Percentiles rank a stretch among this genome's conserved stretches.
These are phyloP conservation scores for Rhodotorula glutinis DNA, from an alignment of 1,284 basidiomycete species.

Conservation along the genomic window DNA sequence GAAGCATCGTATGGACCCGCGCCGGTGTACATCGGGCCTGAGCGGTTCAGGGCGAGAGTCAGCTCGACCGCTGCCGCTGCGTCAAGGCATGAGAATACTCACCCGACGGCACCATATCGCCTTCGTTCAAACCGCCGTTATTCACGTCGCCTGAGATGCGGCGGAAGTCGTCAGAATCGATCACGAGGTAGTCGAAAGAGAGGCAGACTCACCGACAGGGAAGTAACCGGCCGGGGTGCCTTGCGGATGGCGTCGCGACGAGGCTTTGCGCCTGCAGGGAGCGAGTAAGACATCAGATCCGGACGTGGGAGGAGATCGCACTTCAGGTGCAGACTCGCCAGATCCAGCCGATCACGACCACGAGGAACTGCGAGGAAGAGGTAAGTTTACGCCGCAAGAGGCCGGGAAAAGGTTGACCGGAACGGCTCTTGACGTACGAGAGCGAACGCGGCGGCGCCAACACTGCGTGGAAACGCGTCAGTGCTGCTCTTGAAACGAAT, in stretches of 20 bases:
- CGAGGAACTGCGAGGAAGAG: conserved; percentile 9
- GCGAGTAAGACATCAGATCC: no score
- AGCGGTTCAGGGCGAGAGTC: not conserved
- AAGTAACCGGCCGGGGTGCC: not conserved
- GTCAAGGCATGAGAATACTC: not conserved
- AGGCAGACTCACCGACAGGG: not conserved
- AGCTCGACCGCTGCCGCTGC: no score
- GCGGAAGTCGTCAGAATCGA: fast-evolving
- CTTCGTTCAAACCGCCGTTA: not conserved
- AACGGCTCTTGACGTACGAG: conserved; percentile 1
- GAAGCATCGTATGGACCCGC: not conserved
- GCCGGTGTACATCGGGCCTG: conserved; percentile 8
- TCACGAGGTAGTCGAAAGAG: fast-evolving
- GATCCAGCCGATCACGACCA: conserved; percentile 23
- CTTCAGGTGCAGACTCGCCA: not conserved
- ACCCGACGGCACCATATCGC: conserved; percentile 7
- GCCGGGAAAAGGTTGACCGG: no score
- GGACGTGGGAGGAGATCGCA: not conserved
- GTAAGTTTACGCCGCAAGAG: not conserved
- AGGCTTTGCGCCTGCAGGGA: conserved; percentile 4
- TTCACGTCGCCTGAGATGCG: not conserved
- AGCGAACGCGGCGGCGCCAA: not conserved
- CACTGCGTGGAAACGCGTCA: not conserved
- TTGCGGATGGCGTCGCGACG: not conserved
- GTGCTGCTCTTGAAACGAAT: not conserved